Conservation (phyloP, 2,329 filamentous ascomycete genomes). For the Monilinia fructigena region DNA sequence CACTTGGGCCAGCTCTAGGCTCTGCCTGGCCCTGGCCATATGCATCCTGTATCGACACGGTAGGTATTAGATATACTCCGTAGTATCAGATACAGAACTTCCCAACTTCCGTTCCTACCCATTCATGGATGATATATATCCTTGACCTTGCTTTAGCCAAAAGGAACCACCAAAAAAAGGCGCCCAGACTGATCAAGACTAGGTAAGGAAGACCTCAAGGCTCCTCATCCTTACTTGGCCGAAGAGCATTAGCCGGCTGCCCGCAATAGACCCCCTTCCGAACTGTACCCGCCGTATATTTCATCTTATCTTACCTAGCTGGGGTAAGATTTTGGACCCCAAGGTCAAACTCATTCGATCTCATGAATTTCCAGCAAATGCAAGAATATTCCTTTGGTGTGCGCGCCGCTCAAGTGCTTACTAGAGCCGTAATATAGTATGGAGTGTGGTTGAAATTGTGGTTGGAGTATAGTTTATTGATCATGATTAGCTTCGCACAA, state of each 20-base stretch:
- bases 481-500: neutral
- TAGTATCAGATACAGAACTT: neutral
- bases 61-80: neutral
- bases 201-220: neutral
- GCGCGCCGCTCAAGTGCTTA: conserved; percentile 13
- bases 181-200: conserved; percentile 1
- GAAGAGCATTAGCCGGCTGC: conserved; percentile 15
- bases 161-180: neutral
- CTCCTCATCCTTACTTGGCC: conserved; percentile 2
- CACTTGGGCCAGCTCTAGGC: conserved; percentile 21
- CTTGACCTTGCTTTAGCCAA: conserved; percentile 9
- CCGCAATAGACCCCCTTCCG: conserved; percentile 6
- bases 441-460: too few species aligned
- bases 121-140: neutral
- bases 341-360: conserved; percentile 13
- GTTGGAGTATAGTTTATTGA: neutral
- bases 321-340: conserved; percentile 14
- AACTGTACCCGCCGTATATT: conserved; percentile 1
- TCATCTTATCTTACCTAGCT: conserved; percentile 8
- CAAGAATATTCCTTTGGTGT: conserved; percentile 19
- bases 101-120: conserved; percentile 4
- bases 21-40: conserved; percentile 9
- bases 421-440: neutral
- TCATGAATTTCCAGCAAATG: conserved; percentile 19
- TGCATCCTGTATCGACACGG: conserved; percentile 6